Percentiles rank a stretch among this genome's conserved stretches.
Evolutionary conservation across 306 rosid genomes (phyloP).

Genomic region (Vigna reflexopilosa): DNA sequence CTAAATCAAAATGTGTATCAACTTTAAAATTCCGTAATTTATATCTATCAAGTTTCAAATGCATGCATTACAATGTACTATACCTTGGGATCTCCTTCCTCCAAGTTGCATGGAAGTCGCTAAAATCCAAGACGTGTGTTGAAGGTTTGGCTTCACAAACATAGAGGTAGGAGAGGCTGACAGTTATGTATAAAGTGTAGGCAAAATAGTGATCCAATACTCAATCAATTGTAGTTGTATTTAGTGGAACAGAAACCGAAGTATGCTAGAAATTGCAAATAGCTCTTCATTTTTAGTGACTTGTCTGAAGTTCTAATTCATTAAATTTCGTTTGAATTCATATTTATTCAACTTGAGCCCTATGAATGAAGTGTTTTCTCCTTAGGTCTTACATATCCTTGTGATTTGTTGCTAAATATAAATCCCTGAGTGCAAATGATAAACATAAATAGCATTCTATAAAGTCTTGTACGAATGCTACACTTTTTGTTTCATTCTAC

Average conservation of each 20-base stretch:
- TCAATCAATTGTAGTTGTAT: not conserved
- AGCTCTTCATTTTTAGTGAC: not conserved
- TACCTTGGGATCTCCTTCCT: not conserved
- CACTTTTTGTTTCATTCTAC: not conserved
- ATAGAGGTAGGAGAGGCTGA: no score
- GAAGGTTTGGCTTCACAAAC: no score
- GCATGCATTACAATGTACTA: not conserved
- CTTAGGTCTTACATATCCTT: not conserved
- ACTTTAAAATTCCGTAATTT: not conserved
- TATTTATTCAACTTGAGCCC: no score
- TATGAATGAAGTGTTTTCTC: not conserved
- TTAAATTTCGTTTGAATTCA: no score
- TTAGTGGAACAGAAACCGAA: slow-evolving; percentile 2
- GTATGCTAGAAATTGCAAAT: not conserved
- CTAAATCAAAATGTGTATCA: not conserved
- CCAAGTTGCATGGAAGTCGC: no score
- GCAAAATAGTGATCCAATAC: no score
- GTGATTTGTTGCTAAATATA: not conserved
- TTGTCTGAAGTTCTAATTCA: not conserved
- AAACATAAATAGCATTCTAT: not conserved
- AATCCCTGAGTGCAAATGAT: not conserved
- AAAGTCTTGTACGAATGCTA: not conserved
- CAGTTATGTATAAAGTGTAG: no score
- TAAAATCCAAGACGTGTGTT: no score
- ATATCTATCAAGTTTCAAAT: slow-evolving; percentile 15